Percentiles rank a stretch among this genome's conserved stretches.
Conservation (phyloP, 2,329 filamentous ascomycete species). For the Endoconidiophora polonica region DNA sequence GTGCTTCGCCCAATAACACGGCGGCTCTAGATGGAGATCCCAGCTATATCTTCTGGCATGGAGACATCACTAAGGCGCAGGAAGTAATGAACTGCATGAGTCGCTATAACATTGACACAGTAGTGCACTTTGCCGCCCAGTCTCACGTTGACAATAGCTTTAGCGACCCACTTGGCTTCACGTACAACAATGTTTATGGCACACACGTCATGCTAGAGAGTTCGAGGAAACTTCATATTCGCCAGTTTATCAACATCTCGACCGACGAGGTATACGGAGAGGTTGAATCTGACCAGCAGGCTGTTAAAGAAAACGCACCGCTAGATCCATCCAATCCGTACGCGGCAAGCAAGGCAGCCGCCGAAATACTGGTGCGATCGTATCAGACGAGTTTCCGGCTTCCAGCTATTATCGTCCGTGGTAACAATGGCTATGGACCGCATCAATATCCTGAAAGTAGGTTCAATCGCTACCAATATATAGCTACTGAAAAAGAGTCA, state of each 20-base stretch:
- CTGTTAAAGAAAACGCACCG: constrained; percentile 55
- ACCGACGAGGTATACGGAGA: constrained; percentile 80
- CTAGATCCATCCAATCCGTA: constrained; percentile 71
- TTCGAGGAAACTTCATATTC: constrained; percentile 53
- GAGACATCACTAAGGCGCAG: constrained; percentile 55
- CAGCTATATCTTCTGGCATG: constrained; percentile 68
- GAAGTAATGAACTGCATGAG: constrained; percentile 57
- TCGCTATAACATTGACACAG: constrained; percentile 56
- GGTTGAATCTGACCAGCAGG: constrained; percentile 53
- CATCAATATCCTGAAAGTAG: constrained; percentile 72
- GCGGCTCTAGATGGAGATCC: constrained; percentile 45
- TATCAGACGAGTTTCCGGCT: constrained; percentile 72
- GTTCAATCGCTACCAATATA: constrained; percentile 17
- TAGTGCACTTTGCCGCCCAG: constrained; percentile 76
- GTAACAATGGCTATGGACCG: constrained; percentile 75
- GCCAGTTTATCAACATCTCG: constrained; percentile 64
- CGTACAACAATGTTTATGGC: constrained; percentile 65
- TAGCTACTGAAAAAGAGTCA: background rate
- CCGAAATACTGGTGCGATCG: constrained; percentile 76
- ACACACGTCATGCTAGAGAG: constrained; percentile 72
- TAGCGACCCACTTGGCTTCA: constrained; percentile 67
- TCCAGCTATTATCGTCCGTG: constrained; percentile 61
- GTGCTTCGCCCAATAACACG: constrained; percentile 66
- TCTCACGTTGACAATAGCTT: constrained; percentile 73
- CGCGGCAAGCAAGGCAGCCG: constrained; percentile 63